Evolutionary conservation across 2,329 filamentous ascomycete species (phyloP).

Genomic region (Teratosphaeria pseudoeucalypti): DNA sequence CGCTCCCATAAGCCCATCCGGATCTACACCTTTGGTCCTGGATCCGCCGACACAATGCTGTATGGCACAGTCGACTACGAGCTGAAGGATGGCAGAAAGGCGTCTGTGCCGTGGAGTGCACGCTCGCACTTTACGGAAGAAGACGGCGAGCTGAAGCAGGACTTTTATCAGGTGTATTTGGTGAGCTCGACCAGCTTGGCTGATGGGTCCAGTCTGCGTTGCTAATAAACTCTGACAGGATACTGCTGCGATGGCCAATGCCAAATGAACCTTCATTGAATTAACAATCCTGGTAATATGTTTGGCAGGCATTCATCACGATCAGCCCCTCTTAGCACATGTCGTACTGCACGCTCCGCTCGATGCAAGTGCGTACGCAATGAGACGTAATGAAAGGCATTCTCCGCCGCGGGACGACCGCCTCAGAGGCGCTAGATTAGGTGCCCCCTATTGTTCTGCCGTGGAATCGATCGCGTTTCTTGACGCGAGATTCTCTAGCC

Average conservation of each 20-base stretch:
- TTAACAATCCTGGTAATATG: not conserved
- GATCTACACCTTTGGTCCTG: constrained; percentile 41
- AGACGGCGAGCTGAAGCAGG: constrained; percentile 44
- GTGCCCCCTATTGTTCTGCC: no score
- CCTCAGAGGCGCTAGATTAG: no score
- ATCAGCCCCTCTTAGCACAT: not conserved
- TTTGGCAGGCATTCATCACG: not conserved
- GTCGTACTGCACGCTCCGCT: not conserved
- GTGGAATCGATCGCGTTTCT: no score
- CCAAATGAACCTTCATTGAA: constrained; percentile 5
- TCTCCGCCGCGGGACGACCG: no score
- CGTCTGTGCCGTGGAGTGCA: constrained; percentile 44
- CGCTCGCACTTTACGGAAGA: constrained; percentile 42
- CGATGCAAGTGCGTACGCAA: no score
- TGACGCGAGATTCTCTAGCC: no score
- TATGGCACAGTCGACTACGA: constrained; percentile 44
- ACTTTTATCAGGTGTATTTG: constrained; percentile 46
- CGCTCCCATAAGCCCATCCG: constrained; percentile 37
- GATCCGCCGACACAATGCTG: constrained; percentile 43
- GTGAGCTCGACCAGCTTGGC: constrained; percentile 28
- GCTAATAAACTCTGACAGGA: constrained; percentile 8
- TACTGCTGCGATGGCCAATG: constrained; percentile 16
- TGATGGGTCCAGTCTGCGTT: not conserved
- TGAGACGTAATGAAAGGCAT: no score
- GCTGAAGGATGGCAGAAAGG: constrained; percentile 40